A percentile compares a stretch with the other conserved stretches of the same genome.
phyloP scores from a whole-genome alignment of 192 early-diverging fungal genomes.

The Linnemannia elongata region DNA sequence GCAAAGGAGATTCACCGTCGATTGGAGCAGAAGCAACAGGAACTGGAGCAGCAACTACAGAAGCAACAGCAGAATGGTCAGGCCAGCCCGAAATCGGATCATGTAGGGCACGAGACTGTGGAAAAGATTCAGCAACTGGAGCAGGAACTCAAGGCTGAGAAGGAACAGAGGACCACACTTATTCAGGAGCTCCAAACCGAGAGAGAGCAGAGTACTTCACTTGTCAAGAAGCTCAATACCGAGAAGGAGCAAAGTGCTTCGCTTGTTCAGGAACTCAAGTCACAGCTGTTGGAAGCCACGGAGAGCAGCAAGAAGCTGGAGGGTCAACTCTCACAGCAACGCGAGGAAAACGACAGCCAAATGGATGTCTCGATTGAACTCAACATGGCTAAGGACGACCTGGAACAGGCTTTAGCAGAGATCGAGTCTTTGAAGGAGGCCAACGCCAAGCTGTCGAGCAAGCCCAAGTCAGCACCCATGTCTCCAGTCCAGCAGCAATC shows the following conservation, averaged over 20 bases:
- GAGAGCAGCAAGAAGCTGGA: slow-evolving; percentile 29
- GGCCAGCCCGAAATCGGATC: neutral
- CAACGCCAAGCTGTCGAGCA: slow-evolving; percentile 22
- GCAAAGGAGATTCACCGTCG: slow-evolving; percentile 4
- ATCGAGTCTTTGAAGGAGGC: slow-evolving; percentile 15
- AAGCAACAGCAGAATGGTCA: neutral
- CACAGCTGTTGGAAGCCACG: slow-evolving; percentile 20
- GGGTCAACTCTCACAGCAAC: slow-evolving; percentile 22
- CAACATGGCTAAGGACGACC: slow-evolving; percentile 38
- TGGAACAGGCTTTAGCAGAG: slow-evolving; percentile 38
- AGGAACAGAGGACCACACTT: neutral
- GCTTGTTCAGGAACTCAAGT: slow-evolving; percentile 19
- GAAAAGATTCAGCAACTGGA: neutral
- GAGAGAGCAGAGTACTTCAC: neutral
- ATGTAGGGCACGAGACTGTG: neutral
- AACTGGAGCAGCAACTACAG: slow-evolving; percentile 5
- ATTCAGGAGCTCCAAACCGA: slow-evolving; percentile 13
- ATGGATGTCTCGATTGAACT: slow-evolving; percentile 34
- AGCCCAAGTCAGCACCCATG: slow-evolving; percentile 6
- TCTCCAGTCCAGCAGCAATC: neutral
- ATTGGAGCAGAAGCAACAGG: slow-evolving; percentile 3
- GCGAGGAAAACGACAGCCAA: slow-evolving; percentile 23
- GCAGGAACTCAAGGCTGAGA: slow-evolving; percentile 7
- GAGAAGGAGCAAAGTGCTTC: slow-evolving; percentile 25
- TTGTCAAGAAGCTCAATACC: slow-evolving; percentile 5